phyloP scores from a whole-genome alignment of 2,329 filamentous ascomycete genomes.

The Grosmannia clavigera region DNA sequence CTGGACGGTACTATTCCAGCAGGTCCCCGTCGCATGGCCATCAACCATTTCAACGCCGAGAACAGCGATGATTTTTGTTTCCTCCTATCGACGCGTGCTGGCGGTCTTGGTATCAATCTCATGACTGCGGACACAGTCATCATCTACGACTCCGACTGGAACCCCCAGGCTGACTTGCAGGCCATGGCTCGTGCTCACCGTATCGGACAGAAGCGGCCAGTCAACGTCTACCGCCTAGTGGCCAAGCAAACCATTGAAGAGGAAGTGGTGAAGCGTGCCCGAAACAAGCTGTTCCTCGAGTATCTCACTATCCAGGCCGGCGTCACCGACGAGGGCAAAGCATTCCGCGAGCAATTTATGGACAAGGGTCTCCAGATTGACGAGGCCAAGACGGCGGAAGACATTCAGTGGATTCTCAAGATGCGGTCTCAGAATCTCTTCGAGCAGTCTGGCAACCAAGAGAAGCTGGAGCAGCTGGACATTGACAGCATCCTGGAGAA shows the following conservation, averaged over 20 bases:
- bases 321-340: conserved; percentile 88
- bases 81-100: conserved; percentile 84
- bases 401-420: conserved; percentile 93
- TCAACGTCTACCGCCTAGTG: conserved; percentile 91
- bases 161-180: conserved; percentile 93
- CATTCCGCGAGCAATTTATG: conserved; percentile 60
- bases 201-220: conserved; percentile 91
- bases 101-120: conserved; percentile 94
- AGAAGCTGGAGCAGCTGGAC: conserved; percentile 91
- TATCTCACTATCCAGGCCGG: conserved; percentile 96
- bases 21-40: conserved; percentile 77
- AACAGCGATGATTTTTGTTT: conserved; percentile 95
- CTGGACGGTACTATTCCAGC: conserved; percentile 92
- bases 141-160: conserved; percentile 98
- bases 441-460: conserved; percentile 91
- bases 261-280: conserved; percentile 87
- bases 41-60: conserved; percentile 97
- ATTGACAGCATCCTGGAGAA: conserved; percentile 96
- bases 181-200: conserved; percentile 97
- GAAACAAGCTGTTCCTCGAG: conserved; percentile 94
- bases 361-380: conserved; percentile 63
- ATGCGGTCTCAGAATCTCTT: conserved; percentile 99
- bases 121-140: conserved; percentile 98
- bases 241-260: conserved; percentile 98
- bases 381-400: conserved; percentile 81